Conservation (phyloP, 2,329 filamentous ascomycete genomes). For the Sclerotinia sclerotiorum region DNA sequence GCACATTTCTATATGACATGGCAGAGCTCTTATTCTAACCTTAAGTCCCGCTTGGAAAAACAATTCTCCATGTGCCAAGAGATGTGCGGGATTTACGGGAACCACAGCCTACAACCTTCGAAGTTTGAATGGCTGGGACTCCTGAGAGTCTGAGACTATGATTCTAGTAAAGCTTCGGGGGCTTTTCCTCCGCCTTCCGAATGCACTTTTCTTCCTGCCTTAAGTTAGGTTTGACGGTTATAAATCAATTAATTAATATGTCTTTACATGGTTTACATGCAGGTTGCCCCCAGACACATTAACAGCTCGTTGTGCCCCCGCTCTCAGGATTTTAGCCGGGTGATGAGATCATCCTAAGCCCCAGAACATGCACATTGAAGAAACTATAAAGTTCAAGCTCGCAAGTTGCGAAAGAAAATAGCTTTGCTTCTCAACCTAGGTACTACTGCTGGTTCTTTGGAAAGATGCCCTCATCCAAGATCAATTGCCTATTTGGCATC, state of each 20-base stretch:
- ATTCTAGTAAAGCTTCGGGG: constrained; percentile 7
- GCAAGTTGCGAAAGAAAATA: background rate
- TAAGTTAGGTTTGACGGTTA: background rate
- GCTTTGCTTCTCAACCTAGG: background rate
- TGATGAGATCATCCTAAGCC: constrained; percentile 8
- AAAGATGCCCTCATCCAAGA: constrained; percentile 15
- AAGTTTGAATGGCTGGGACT: constrained; percentile 11
- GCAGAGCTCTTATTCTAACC: background rate
- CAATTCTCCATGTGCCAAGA: constrained; percentile 12
- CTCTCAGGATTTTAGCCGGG: constrained; percentile 21
- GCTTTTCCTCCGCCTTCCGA: constrained; percentile 17
- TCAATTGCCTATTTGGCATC: constrained; percentile 19
- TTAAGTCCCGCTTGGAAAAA: constrained; percentile 5
- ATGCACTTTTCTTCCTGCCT: background rate
- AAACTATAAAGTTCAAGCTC: constrained; percentile 20
- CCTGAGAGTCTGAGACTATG: background rate
- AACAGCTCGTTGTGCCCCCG: background rate
- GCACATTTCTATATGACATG: background rate
- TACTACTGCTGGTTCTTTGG: background rate
- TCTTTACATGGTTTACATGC: constrained; percentile 18
- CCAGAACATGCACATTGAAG: background rate
- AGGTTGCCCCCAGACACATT: background rate
- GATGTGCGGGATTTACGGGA: constrained; percentile 10
- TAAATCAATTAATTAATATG: background rate
- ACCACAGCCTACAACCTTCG: background rate